Evolutionary conservation across 257 asterid genomes (phyloP), one percentile per base, ranked within the genome.

Genomic region (Leptodermis oblonga): DNA sequence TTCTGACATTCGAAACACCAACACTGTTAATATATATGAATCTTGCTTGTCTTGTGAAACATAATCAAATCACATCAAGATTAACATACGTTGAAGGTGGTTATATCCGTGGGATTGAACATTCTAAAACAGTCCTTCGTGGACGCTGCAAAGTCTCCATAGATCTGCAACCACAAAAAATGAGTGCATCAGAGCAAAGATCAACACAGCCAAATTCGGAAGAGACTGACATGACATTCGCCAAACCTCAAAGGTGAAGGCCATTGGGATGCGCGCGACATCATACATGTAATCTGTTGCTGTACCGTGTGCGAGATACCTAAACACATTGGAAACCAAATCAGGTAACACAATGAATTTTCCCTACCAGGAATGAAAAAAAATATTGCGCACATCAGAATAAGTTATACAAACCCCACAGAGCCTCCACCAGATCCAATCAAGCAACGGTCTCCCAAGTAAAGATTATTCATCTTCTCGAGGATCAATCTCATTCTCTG

Each of bases 351-450:
- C 15, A 4, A 28, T 41, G 66, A 10, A 30, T 17, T 43, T 37
- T 11, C 33, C 20, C 43, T 14, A 30, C 7, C 25, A 33, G 65
- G 56, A 23, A 17, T 31, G 36, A 42, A 30, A 56, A 14, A 59
- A n/a, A 33, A 46, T 15, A 45, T 65, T 46, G 55, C 37, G 42
- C 65, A 41, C 30, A 33, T 73, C 54, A 39, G 53, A 1, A 76
- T 52, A 46, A 80, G 81, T 22, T 62, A 78, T 66, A 86, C 98
- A 64, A 77, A 94, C 97, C 98, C 98, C 17, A 94, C 97, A 75
- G 99, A 89, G 66, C 96, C 99, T 86, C 97, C 99, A 37, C 99
- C 99, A 59, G 99, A 94, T 75, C 97, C 99, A 69, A 94, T 78
- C 71, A 91, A 73, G 83, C 99, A 94, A 73, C 81, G 90, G 75